phyloP scores from a whole-genome alignment of 2,329 filamentous ascomycete genomes.

The Penicillium frequentans region DNA sequence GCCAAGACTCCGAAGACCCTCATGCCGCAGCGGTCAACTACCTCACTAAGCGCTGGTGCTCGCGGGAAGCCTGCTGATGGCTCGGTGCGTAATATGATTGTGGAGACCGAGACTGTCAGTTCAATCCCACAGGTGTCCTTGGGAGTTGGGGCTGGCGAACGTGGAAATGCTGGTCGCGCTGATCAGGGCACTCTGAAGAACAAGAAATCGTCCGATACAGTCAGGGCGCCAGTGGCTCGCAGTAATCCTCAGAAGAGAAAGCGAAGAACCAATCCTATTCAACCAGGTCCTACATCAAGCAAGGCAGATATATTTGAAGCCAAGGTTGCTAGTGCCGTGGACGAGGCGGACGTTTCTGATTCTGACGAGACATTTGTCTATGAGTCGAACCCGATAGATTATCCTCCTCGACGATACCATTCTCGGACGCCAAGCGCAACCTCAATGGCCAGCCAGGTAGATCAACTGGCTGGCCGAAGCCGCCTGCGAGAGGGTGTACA shows the following conservation, averaged over 20 bases:
- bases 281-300: slow-evolving; percentile 66
- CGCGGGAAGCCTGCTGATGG: slow-evolving; percentile 72
- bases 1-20: slow-evolving; percentile 52
- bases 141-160: slow-evolving; percentile 59
- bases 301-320: slow-evolving; percentile 99
- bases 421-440: slow-evolving; percentile 93
- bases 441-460: slow-evolving; percentile 60
- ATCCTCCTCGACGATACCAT: slow-evolving; percentile 70
- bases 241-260: slow-evolving; percentile 88
- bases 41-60: slow-evolving; percentile 58
- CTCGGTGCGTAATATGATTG: slow-evolving; percentile 88
- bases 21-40: slow-evolving; percentile 66
- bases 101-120: slow-evolving; percentile 93
- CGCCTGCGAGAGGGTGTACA: slow-evolving; percentile 67
- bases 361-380: slow-evolving; percentile 99
- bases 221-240: slow-evolving; percentile 60
- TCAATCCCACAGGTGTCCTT: slow-evolving; percentile 84
- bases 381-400: slow-evolving; percentile 83
- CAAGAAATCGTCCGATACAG: slow-evolving; percentile 93
- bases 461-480: slow-evolving; percentile 52
- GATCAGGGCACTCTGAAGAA: slow-evolving; percentile 73
- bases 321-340: slow-evolving; percentile 91
- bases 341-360: slow-evolving; percentile 94
- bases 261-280: slow-evolving; percentile 67
- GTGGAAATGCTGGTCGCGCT: slow-evolving; percentile 58